Evolutionary conservation across 805 yeast genomes (phyloP).

Genomic region (Starmerella apis): DNA sequence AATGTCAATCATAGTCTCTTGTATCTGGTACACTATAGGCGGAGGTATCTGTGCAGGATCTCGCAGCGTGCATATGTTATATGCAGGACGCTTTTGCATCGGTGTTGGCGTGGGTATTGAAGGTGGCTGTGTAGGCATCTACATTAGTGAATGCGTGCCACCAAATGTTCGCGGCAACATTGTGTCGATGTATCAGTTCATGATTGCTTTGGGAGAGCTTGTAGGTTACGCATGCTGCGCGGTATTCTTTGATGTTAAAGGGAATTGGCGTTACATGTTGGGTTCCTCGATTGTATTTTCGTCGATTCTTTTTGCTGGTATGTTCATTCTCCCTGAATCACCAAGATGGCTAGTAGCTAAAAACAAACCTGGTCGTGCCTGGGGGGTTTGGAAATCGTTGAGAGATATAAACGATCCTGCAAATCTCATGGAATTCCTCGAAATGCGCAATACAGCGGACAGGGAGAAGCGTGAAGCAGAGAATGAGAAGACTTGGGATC

Average conservation of each 20-base stretch:
- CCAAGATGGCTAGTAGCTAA: constrained; percentile 51
- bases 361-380: constrained; percentile 42
- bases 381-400: constrained; percentile 41
- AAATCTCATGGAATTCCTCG: constrained; percentile 46
- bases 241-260: constrained; percentile 45
- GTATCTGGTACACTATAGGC: constrained; percentile 52
- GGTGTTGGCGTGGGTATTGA: constrained; percentile 60
- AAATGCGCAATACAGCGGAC: constrained; percentile 44
- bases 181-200: constrained; percentile 54
- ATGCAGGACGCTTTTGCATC: constrained; percentile 49
- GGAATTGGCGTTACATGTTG: constrained; percentile 52
- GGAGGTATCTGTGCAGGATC: constrained; percentile 50
- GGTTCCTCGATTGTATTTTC: constrained; percentile 55
- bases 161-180: constrained; percentile 48
- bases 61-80: constrained; percentile 39
- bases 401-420: constrained; percentile 39
- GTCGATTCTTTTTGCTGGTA: constrained; percentile 40
- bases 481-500: constrained; percentile 33
- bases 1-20: constrained; percentile 44
- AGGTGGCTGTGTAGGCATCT: constrained; percentile 54
- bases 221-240: constrained; percentile 56
- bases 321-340: constrained; percentile 50
- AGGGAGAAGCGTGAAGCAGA: constrained; percentile 35
- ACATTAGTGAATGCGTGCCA: constrained; percentile 52
- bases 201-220: constrained; percentile 57